These are phyloP conservation scores for Fusarium albidum DNA, from an alignment of 2,329 filamentous ascomycete species.

Conservation along the genomic window DNA sequence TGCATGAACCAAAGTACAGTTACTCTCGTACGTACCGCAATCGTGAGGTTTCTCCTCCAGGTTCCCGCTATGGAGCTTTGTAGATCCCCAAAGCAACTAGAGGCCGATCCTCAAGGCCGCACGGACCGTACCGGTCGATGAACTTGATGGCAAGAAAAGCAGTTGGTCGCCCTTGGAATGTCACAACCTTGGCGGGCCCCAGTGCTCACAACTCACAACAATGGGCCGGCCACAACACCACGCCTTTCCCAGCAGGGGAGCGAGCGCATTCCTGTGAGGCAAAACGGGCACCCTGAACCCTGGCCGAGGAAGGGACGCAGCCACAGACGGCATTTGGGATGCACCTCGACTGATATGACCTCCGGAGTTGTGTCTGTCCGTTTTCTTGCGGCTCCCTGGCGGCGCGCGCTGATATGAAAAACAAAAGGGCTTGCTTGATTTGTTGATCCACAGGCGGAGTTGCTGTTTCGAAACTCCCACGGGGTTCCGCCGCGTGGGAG, in stretches of 20 bases:
- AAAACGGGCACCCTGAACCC: slow-evolving; percentile 13
- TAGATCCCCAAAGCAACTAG: slow-evolving; percentile 28
- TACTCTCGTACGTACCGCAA: background rate
- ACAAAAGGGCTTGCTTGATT: slow-evolving; percentile 1
- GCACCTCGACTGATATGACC: slow-evolving; percentile 27
- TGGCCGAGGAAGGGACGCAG: slow-evolving; percentile 15
- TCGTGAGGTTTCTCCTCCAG: slow-evolving; percentile 12
- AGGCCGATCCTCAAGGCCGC: slow-evolving; percentile 28
- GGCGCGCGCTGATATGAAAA: slow-evolving; percentile 1
- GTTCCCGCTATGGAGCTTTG: slow-evolving; percentile 14
- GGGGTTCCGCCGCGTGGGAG: slow-evolving; percentile 6
- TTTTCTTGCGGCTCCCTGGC: slow-evolving; percentile 4
- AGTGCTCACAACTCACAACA: slow-evolving; percentile 9
- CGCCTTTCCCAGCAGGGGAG: background rate
- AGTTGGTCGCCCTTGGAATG: slow-evolving; percentile 24
- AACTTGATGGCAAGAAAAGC: slow-evolving; percentile 16
- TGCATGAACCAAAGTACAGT: background rate
- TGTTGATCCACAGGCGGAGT: no score
- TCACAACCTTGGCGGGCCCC: slow-evolving; percentile 7
- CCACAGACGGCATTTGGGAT: slow-evolving; percentile 13
- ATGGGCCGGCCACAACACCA: slow-evolving; percentile 27
- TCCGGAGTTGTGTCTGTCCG: slow-evolving; percentile 1
- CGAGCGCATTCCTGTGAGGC: slow-evolving; percentile 28
- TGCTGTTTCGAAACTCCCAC: slow-evolving; percentile 8
- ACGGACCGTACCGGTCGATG: slow-evolving; percentile 35